Evolutionary conservation across 495 filamentous ascomycete species (phyloP), one percentile per base, ranked within the genome.

Genomic region (Lophiostoma macrostomum): DNA sequence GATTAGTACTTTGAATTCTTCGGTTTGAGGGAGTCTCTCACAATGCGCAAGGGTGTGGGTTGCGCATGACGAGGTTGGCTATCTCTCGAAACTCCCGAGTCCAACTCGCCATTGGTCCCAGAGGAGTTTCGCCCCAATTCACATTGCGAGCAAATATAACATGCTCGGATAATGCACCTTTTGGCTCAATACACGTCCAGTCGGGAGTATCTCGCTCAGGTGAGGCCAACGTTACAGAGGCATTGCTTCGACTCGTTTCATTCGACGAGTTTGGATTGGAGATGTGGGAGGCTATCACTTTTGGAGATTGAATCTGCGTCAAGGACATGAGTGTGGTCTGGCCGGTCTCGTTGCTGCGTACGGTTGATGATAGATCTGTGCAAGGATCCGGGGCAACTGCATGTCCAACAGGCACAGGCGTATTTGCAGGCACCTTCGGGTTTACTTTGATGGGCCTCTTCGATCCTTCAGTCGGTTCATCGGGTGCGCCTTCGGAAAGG

Each of bases 131-230:
- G 34, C 47, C 46, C 58, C 58, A 62, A 28, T 62, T 43, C 4
- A 62, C 30, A 3, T 6, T 42, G 38, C 5, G 67, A 49, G 5
- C 74, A 70, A 77, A 37, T 72, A 42, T 5, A 56, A 50, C 3
- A 44, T 60, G n/a, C 45, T 41, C 31, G 24, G 65, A 36, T 51
- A 67, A 31, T 53, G 58, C 34, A 41, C 53, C 47, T 5, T 31
- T 19, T 23, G 41, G 35, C 1, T 59, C 19, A n/a, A 32, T 18
- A 20, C 40, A 54, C 0, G 65, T 68, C 65, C 65, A 68, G 48
- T 68, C 69, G 1, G 66, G 66, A 52, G 60, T 67, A 43, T 43
- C 67, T 50, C 18, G 30, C 45, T 50, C 37, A 19, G 53, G 53
- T 11, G 53, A 43, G 19, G 44, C 34, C 28, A 53, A 27, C 24